Evolutionary conservation across 2,329 filamentous ascomycete species (phyloP), one percentile per base, ranked within the genome.

Genomic region (Fusarium sp.): DNA sequence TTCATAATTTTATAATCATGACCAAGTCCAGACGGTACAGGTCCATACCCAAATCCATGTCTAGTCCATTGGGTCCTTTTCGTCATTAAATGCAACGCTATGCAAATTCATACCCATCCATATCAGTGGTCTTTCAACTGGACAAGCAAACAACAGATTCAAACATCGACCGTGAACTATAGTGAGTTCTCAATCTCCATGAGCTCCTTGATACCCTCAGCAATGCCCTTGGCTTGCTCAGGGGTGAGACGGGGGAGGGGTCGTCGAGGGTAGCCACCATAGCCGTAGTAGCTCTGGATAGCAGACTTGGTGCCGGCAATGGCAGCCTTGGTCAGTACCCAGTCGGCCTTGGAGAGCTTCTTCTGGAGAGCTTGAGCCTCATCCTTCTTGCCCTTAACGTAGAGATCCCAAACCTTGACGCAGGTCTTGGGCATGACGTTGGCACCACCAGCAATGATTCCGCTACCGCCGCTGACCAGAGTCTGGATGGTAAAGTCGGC

Each of bases 401-500:
- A 96, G 60, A 96, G 86, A 79, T 94, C 88, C 92, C 93, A 95
- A 33, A 97, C 89, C 80, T 89, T 90, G 56, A 93, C 92, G 79
- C 94, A 95, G 11, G 93, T 86, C 85, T 95, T 95, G 57, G 94
- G 94, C 82, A 96, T 90, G 65, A 97, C 91, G 79, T 97, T 97
- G 69, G 94, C 94, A 46, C 93, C 91, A 25, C 94, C 94, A 21
- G 93, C 94, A 78, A 97, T 96, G 82, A 96, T 94, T 37, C 94
- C 94, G 63, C 90, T 92, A 47, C 94, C 94, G 53, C 94, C 94
- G 53, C 90, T 93, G 69, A 92, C 88, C 9, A 95, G 88, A 2
- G 94, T 96, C 84, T 96, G 94, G 33, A 94, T 87, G 2, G 94
- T 95, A 82, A 97, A 97, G 83, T 97, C 94, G 79, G 93, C 94